A percentile compares a stretch with the other conserved stretches of the same genome.
Evolutionary conservation across 2,329 filamentous ascomycete species (phyloP).

Genomic region (Stagonosporopsis chrysanthemi): DNA sequence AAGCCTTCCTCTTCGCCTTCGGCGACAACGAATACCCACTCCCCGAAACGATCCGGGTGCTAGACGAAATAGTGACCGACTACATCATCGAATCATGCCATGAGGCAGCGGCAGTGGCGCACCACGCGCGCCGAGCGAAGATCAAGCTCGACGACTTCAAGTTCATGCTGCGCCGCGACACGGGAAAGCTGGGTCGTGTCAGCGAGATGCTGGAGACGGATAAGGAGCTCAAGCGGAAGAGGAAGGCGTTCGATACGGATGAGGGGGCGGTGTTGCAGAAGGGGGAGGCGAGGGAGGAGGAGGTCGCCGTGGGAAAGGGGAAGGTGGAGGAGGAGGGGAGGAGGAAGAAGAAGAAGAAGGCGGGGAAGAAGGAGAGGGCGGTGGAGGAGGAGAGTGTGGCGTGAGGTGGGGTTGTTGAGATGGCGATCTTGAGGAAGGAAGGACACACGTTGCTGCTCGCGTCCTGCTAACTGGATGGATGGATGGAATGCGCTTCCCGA

Average conservation of each 20-base stretch:
- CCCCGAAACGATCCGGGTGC: constrained; percentile 80
- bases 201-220: constrained; percentile 90
- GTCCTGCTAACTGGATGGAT: neutral
- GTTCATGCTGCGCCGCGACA: constrained; percentile 87
- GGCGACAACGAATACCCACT: constrained; percentile 81
- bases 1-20: constrained; percentile 78
- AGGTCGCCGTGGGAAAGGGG: constrained; percentile 9
- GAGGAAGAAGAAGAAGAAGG: constrained; percentile 29
- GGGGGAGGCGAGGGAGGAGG: constrained; percentile 29
- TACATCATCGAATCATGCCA: constrained; percentile 92
- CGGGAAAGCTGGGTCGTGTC: constrained; percentile 84
- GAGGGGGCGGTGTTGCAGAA: constrained; percentile 65
- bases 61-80: constrained; percentile 95
- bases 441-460: neutral
- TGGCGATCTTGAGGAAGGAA: neutral
- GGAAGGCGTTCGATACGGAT: constrained; percentile 76
- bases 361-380: constrained; percentile 25
- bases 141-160: constrained; percentile 99
- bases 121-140: constrained; percentile 89
- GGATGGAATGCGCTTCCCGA: too few species aligned
- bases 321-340: constrained; percentile 13
- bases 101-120: constrained; percentile 83
- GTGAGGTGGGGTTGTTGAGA: neutral
- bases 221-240: constrained; percentile 80
- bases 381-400: constrained; percentile 22